Evolutionary conservation across 257 asterid species (phyloP).

Genomic region (Lycium barbarum): DNA sequence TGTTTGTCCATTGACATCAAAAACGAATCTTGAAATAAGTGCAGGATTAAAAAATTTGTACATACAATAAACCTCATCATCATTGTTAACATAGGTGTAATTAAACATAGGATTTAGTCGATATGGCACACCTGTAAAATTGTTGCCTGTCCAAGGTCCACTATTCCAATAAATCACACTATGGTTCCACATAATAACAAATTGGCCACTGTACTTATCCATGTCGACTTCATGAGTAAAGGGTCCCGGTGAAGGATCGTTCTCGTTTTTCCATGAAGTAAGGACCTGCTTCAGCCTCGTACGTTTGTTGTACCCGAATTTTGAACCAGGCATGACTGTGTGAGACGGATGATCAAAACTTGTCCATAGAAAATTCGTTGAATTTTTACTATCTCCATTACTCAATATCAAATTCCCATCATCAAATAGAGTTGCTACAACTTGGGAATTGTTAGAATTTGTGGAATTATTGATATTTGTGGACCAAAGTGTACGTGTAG

Average conservation of each 20-base stretch:
- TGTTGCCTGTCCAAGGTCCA: conserved; percentile 28
- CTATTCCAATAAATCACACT: conserved; percentile 24
- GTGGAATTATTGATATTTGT: background rate
- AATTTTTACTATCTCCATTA: background rate
- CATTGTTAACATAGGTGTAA: conserved; percentile 29
- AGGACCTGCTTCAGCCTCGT: conserved; percentile 1
- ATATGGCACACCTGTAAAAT: conserved; percentile 26
- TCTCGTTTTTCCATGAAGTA: conserved; percentile 8
- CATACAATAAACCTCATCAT: conserved; percentile 21
- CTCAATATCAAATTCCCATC: background rate
- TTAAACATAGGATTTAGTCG: conserved; percentile 18
- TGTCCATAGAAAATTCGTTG: background rate
- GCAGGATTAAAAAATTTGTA: background rate
- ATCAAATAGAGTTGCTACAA: conserved; percentile 14
- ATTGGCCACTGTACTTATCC: conserved; percentile 2
- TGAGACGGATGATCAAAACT: conserved; percentile 29
- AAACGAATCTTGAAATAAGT: background rate
- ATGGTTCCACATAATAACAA: conserved; percentile 17
- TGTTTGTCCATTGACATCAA: conserved; percentile 27
- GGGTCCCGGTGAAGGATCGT: conserved; percentile 16
- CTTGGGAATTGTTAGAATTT: conserved; percentile 15
- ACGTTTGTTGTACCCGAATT: conserved; percentile 22
- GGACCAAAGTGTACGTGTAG: conserved; percentile 14
- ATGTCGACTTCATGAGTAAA: conserved; percentile 14
- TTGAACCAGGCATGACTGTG: conserved; percentile 23